Evolutionary conservation across 192 early-diverging fungal species (phyloP).

Genomic region (Linnemannia schmuckeri): DNA sequence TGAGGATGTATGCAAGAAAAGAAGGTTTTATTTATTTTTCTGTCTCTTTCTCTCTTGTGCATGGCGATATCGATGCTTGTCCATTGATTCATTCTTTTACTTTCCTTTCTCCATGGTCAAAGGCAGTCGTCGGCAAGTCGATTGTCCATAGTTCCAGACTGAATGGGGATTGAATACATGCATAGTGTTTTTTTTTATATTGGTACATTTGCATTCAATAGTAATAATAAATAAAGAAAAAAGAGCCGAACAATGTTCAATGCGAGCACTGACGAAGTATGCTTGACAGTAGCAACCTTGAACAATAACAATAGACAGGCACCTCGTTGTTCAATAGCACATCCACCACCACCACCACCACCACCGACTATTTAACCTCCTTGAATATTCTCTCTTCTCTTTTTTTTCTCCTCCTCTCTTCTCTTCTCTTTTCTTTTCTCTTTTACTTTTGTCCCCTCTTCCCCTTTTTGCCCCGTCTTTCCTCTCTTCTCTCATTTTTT

Average conservation of each 20-base stretch:
- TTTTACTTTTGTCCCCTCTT: neutral
- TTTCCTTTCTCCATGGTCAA: neutral
- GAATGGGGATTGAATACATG: neutral
- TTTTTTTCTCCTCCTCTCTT: constrained; percentile 4
- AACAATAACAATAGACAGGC: neutral
- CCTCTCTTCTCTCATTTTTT: constrained; percentile 4
- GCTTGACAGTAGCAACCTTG: neutral
- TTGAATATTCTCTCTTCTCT: neutral
- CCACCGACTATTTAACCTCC: neutral
- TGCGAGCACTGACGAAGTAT: neutral
- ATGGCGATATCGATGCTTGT: constrained; percentile 2
- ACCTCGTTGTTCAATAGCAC: neutral
- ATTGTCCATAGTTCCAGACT: neutral
- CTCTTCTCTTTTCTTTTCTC: neutral
- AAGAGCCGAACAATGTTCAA: neutral
- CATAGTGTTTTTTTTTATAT: neutral
- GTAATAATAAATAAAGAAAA: neutral
- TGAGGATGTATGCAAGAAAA: neutral
- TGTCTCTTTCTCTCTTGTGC: neutral
- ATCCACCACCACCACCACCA: neutral
- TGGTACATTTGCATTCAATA: neutral
- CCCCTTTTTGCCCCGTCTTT: neutral
- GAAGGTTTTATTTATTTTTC: constrained; percentile 3
- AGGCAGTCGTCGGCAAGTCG: neutral
- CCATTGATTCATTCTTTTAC: neutral